phyloP scores from a whole-genome alignment of 768 basidiomycete species.

The Cubamyces sp. region DNA sequence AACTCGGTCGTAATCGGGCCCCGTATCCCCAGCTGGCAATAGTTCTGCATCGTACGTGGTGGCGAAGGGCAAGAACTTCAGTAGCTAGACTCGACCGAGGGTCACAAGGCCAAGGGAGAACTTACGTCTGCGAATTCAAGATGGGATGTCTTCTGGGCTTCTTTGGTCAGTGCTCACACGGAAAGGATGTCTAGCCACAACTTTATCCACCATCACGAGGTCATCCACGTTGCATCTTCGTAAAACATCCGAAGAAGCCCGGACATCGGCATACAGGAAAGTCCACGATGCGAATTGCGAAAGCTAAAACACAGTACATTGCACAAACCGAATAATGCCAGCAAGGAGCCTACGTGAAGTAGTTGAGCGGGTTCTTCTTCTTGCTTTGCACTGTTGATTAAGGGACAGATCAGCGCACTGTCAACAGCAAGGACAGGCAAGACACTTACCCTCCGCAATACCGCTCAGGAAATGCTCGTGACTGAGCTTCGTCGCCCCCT shows the following conservation, averaged over 20 bases:
- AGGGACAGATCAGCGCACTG: slow-evolving; percentile 36
- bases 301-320: slow-evolving; percentile 19
- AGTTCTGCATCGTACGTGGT: too few relatives aligned
- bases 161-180: slow-evolving; percentile 2
- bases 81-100: too few relatives aligned
- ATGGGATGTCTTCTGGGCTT: neutral
- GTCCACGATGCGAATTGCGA: slow-evolving; percentile 17
- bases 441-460: slow-evolving; percentile 76
- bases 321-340: slow-evolving; percentile 14
- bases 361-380: slow-evolving; percentile 99
- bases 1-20: too few relatives aligned
- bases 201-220: slow-evolving; percentile 14
- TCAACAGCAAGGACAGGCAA: slow-evolving; percentile 10
- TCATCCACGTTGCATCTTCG: neutral
- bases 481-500: slow-evolving; percentile 84
- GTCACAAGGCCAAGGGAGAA: too few relatives aligned
- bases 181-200: slow-evolving; percentile 18
- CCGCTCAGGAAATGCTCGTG: slow-evolving; percentile 98
- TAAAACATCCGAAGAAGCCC: slow-evolving; percentile 12
- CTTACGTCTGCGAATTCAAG: neutral
- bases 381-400: slow-evolving; percentile 86
- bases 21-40: too few relatives aligned
- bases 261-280: slow-evolving; percentile 9
- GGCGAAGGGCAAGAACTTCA: too few relatives aligned
- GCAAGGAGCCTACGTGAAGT: slow-evolving; percentile 68